Evolutionary conservation across 75 land plant species (phyloP).

Genomic region (Isoetes taiwanensis): DNA sequence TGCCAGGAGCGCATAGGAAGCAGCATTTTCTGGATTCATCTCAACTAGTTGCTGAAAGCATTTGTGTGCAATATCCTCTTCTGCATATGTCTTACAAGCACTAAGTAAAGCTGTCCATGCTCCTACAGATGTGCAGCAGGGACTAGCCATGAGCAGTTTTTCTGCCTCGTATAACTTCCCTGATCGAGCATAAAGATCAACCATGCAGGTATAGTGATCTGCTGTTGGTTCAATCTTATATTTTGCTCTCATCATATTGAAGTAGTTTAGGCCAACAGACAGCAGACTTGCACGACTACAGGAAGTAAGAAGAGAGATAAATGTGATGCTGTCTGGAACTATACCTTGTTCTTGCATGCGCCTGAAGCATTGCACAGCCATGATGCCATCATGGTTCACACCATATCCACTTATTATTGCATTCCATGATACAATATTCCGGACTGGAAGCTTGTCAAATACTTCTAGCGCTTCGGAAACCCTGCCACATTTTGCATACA

Average conservation of each 20-base stretch:
- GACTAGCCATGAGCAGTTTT: no score
- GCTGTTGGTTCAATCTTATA: no score
- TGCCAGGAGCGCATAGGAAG: no score
- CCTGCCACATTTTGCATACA: constrained; percentile 18
- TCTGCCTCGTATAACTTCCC: no score
- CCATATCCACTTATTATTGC: constrained; percentile 14
- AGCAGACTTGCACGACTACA: not conserved
- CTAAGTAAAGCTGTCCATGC: no score
- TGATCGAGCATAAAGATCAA: no score
- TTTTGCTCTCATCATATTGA: not conserved
- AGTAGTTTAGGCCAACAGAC: not conserved
- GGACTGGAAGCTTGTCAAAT: constrained; percentile 9
- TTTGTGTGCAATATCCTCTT: no score
- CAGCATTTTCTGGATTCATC: no score
- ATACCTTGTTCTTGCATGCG: not conserved
- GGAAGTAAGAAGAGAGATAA: not conserved
- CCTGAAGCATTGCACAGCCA: not conserved
- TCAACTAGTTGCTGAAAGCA: no score
- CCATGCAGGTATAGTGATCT: no score
- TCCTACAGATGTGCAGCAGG: no score
- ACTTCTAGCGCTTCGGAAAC: not conserved
- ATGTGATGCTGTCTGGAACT: not conserved
- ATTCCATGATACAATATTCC: constrained; percentile 4
- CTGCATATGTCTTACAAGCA: no score
- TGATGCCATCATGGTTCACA: not conserved